Conservation (phyloP, 805 yeast species). For the Citeromyces nyonsensis region DNA sequence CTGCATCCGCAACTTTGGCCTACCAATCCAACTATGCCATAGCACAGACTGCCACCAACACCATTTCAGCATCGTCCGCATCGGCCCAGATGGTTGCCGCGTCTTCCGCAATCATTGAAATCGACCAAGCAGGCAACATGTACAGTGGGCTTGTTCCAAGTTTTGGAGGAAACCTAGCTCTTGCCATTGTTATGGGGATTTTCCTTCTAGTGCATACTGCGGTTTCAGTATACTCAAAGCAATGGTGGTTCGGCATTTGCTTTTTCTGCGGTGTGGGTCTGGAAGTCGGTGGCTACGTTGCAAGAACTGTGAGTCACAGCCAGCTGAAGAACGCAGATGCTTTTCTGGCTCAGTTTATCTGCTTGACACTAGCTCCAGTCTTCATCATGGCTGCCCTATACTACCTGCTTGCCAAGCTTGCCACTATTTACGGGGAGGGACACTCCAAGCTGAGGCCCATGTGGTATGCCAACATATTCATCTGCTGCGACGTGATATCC, state of each 20-base stretch:
- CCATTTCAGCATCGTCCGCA: conserved; percentile 7
- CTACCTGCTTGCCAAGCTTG: conserved; percentile 49
- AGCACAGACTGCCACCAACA: conserved; percentile 18
- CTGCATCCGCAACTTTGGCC: conserved; percentile 17
- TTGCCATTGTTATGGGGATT: conserved; percentile 37
- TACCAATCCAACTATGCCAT: conserved; percentile 11
- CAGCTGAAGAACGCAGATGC: conserved; percentile 17
- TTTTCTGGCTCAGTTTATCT: conserved; percentile 49
- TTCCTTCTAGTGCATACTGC: conserved; percentile 23
- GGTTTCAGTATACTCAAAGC: conserved; percentile 27
- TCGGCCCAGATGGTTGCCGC: conserved; percentile 10
- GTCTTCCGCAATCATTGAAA: conserved; percentile 7
- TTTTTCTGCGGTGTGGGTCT: conserved; percentile 38
- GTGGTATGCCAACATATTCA: conserved; percentile 48
- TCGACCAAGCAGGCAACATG: conserved; percentile 6
- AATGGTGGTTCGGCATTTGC: conserved; percentile 52
- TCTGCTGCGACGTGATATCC: conserved; percentile 48
- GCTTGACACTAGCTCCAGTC: conserved; percentile 69
- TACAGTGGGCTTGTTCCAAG: conserved; percentile 32
- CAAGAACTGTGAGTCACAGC: conserved; percentile 30
- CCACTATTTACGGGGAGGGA: conserved; percentile 41
- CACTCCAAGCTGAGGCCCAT: conserved; percentile 40
- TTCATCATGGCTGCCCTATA: conserved; percentile 79
- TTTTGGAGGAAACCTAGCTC: conserved; percentile 39
- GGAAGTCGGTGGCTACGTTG: conserved; percentile 58